A percentile compares a stretch with the other conserved stretches of the same genome.
phyloP scores from a whole-genome alignment of 2,329 filamentous ascomycete genomes.

The Didymella sp. region DNA sequence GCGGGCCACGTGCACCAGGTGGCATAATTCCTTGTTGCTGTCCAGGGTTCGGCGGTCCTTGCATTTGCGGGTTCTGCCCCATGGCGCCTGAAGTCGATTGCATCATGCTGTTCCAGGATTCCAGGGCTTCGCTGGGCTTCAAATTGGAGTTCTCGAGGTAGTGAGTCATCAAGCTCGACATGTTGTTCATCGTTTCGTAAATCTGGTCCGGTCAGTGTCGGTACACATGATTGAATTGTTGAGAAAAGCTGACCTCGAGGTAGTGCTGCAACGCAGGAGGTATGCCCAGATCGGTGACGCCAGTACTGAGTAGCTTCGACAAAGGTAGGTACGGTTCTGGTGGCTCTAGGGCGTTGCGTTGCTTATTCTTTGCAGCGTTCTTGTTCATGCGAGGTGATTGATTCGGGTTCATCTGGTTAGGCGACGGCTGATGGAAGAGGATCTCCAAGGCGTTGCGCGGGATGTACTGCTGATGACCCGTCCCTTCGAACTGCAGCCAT shows the following conservation, averaged over 20 bases:
- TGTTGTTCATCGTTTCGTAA: slow-evolving; percentile 69
- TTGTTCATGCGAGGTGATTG: slow-evolving; percentile 62
- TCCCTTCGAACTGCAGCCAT: slow-evolving; percentile 80
- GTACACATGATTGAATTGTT: slow-evolving; percentile 20
- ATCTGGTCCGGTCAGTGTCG: slow-evolving; percentile 54
- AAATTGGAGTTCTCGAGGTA: slow-evolving; percentile 61
- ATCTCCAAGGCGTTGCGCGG: slow-evolving; percentile 67
- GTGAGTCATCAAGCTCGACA: slow-evolving; percentile 66
- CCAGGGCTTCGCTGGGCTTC: slow-evolving; percentile 62
- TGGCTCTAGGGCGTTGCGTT: slow-evolving; percentile 33
- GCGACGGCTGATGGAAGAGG: slow-evolving; percentile 56
- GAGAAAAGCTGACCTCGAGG: slow-evolving; percentile 62
- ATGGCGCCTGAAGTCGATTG: slow-evolving; percentile 31
- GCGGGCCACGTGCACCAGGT: slow-evolving; percentile 43
- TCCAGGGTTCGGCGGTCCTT: slow-evolving; percentile 35
- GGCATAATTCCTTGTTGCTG: slow-evolving; percentile 41
- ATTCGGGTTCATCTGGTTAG: slow-evolving; percentile 58
- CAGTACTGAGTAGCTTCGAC: slow-evolving; percentile 55
- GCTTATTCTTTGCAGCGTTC: slow-evolving; percentile 61
- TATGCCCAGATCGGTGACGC: slow-evolving; percentile 61
- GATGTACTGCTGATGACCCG: slow-evolving; percentile 81
- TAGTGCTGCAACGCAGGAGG: slow-evolving; percentile 65
- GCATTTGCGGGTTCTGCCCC: slow-evolving; percentile 32
- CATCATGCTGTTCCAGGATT: slow-evolving; percentile 59
- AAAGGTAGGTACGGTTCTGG: slow-evolving; percentile 53